A percentile compares a stretch with the other conserved stretches of the same genome.
Evolutionary conservation across 164 flowering plant species (phyloP).

Genomic region (Chimonanthus praecox): DNA sequence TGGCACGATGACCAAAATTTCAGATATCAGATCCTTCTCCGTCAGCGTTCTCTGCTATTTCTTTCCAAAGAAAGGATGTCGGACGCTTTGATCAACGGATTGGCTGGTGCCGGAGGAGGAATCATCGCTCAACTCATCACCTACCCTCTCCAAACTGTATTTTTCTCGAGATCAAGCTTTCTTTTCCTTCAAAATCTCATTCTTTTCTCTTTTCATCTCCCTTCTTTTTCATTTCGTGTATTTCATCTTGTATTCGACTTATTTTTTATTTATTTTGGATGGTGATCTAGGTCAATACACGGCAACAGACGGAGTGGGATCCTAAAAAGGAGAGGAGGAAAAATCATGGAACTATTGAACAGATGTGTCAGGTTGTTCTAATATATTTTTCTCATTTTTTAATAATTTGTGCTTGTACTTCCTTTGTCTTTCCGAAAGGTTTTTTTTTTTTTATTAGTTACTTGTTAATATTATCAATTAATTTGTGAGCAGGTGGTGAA

Average conservation of each 20-base stretch:
- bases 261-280: not conserved
- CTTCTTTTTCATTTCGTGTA: not conserved
- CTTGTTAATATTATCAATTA: not conserved
- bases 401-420: too few species aligned
- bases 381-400: not conserved
- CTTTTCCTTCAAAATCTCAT: not conserved
- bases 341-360: slow-evolving; percentile 56
- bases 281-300: slow-evolving; percentile 63
- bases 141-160: slow-evolving; percentile 88
- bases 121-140: slow-evolving; percentile 94
- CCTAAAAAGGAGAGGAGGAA: slow-evolving; percentile 48
- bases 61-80: slow-evolving; percentile 41
- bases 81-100: slow-evolving; percentile 90
- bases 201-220: not conserved
- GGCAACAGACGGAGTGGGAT: slow-evolving; percentile 90
- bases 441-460: not conserved
- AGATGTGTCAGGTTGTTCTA: slow-evolving; percentile 61
- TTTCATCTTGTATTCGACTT: not conserved
- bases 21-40: not conserved
- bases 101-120: slow-evolving; percentile 98
- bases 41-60: not conserved
- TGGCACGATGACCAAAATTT: not conserved
- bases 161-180: not conserved
- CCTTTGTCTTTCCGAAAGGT: slow-evolving; percentile 1
- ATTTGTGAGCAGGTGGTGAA: slow-evolving; percentile 55